Evolutionary conservation across 2,329 filamentous ascomycete genomes (phyloP).

Genomic region (Sporothrix humicola): DNA sequence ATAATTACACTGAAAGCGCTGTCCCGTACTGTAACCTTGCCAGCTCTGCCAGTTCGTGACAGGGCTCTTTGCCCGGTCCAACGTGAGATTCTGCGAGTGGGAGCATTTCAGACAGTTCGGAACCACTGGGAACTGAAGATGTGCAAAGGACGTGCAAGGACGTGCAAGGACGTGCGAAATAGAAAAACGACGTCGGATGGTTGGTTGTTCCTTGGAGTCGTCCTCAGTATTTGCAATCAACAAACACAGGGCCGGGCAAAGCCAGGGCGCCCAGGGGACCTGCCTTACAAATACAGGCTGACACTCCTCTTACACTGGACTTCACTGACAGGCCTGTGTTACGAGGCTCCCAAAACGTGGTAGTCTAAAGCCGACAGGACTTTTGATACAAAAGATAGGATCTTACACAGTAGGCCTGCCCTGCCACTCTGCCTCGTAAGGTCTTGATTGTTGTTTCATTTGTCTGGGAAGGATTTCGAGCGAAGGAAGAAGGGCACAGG

Average conservation of each 20-base stretch:
- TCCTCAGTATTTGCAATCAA: background rate
- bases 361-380: background rate
- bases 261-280: background rate
- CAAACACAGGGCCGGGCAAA: background rate
- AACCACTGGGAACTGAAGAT: background rate
- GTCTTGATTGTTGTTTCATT: conserved; percentile 17
- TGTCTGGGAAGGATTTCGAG: conserved; percentile 1
- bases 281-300: background rate
- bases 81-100: background rate
- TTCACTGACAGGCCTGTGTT: background rate
- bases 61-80: background rate
- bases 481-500: background rate
- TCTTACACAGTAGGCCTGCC: background rate
- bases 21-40: background rate
- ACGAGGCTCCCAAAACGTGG: conserved; percentile 20
- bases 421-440: background rate
- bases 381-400: background rate
- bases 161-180: background rate
- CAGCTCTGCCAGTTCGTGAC: background rate
- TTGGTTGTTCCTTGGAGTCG: background rate
- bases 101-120: background rate
- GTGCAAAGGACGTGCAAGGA: background rate
- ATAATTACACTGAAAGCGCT: background rate
- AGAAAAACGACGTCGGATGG: background rate
- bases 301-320: no score